Evolutionary conservation across 176 grass and related monocot genomes (phyloP).

Genomic region (Eremochloa ophiuroides): DNA sequence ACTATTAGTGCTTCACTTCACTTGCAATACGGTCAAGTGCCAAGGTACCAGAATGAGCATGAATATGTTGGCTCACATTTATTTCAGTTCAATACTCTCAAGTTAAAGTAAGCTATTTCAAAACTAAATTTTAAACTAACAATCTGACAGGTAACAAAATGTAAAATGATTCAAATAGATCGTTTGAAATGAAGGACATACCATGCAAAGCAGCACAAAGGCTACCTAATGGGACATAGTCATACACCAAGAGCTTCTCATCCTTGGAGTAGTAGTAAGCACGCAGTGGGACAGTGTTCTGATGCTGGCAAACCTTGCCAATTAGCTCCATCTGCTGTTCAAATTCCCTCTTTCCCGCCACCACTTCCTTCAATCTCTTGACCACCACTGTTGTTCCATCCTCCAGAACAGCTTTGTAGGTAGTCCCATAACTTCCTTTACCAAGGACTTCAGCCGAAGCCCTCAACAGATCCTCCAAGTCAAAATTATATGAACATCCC

Average conservation of each 20-base stretch:
- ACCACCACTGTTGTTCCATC: constrained; percentile 92
- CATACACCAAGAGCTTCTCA: constrained; percentile 96
- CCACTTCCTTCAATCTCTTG: constrained; percentile 89
- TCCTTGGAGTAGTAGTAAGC: constrained; percentile 99
- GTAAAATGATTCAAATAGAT: neutral
- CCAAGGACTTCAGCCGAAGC: constrained; percentile 96
- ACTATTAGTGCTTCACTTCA: neutral
- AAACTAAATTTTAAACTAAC: neutral
- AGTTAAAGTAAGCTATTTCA: neutral
- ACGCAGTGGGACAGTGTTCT: constrained; percentile 59
- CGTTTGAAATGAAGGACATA: constrained; percentile 42
- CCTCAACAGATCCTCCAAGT: constrained; percentile 93
- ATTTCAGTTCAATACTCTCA: constrained; percentile 11
- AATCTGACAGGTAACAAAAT: constrained; percentile 4
- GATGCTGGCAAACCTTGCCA: constrained; percentile 61
- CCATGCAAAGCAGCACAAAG: constrained; percentile 79
- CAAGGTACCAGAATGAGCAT: neutral
- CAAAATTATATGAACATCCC: constrained; percentile 79
- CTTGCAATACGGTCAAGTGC: neutral
- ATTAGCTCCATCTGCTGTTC: constrained; percentile 97
- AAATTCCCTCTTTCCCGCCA: constrained; percentile 81
- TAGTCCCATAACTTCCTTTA: constrained; percentile 88
- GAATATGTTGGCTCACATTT: neutral
- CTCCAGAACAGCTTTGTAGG: constrained; percentile 90
- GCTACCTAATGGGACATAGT: constrained; percentile 65